These are phyloP conservation scores for Tuber brumale DNA, from an alignment of 495 filamentous ascomycete species.

Conservation along the genomic window DNA sequence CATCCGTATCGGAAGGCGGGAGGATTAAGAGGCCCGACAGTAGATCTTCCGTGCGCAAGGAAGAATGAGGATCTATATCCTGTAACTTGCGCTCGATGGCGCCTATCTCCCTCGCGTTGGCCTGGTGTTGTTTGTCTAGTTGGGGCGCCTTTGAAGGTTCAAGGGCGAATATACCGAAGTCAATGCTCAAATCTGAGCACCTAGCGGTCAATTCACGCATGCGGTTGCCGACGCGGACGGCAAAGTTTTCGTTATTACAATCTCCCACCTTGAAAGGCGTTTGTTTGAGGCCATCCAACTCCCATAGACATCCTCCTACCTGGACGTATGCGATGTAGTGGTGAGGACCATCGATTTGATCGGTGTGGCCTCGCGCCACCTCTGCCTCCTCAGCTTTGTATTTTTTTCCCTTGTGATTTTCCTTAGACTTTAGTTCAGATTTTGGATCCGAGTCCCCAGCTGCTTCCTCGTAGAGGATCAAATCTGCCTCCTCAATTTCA, in stretches of 20 bases:
- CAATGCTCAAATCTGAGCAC: constrained; percentile 31
- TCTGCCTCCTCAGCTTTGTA: constrained; percentile 28
- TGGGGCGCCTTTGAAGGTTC: constrained; percentile 32
- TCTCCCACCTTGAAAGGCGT: constrained; percentile 66
- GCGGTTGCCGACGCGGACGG: constrained; percentile 15
- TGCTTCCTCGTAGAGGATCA: constrained; percentile 59
- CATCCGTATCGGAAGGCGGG: constrained; percentile 1
- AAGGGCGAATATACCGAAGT: constrained; percentile 40
- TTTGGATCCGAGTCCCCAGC: constrained; percentile 45
- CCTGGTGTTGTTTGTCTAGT: constrained; percentile 23
- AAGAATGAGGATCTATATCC: constrained; percentile 20
- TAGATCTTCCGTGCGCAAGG: constrained; percentile 13
- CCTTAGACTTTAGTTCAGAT: constrained; percentile 42
- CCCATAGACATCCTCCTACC: constrained; percentile 67
- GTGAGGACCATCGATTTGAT: constrained; percentile 43
- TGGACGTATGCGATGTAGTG: constrained; percentile 92
- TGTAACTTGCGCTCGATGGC: constrained; percentile 23
- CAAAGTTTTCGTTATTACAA: constrained; percentile 28
- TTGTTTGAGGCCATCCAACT: constrained; percentile 76
- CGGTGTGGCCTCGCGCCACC: constrained; percentile 45
- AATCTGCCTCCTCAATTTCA: constrained; percentile 71
- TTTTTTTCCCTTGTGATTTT: constrained; percentile 36
- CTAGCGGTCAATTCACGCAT: constrained; percentile 30
- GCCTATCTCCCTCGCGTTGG: constrained; percentile 24
- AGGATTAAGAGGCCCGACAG: constrained; percentile 16